Base-by-base conservation (phyloP, 176 grass and related monocot species). In the Oryza glaberrima region DNA sequence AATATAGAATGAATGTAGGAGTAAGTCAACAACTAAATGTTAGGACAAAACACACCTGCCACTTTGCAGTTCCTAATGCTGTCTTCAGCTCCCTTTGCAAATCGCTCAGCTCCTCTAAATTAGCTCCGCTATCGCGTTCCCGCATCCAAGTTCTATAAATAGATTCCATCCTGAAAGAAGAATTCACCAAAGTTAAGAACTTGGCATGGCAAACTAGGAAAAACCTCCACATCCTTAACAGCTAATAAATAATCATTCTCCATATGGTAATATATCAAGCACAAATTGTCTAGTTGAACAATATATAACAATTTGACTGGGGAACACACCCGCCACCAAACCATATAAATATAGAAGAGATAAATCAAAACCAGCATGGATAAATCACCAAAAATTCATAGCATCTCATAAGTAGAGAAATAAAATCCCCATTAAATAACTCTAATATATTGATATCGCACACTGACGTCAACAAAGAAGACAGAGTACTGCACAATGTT, bases 51-150 rank as follows among this genome's bases (percentile, higher is more conserved):
- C 79, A 22, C 26, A 91, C 95, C 95, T 98, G 95, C 95, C 95
- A 98, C 82, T 98, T 98, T 76, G 95, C 92, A 70, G 93, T 95
- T 67, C 93, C 92, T 83, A 98, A 81, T 87, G 91, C 86, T 83
- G 84, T 91, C 61, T 87, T 88, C 15, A 98, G 82, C 70, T 98
- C 92, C 65, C 91, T 91, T 71, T 76, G 82, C 80, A 95, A 67
- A 81, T 93, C 87, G 32, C 87, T 78, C 11, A 81, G 75, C 22
- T 80, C 86, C 25, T 93, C 87, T 0, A 74, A 79, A 87, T 78
- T 77, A 81, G 88, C 79, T 77, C 76, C 76, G 22, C 65, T 85
- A 32, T 64, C 63, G 25, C 65, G 69, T 72, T 90, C 73, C 41
- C 69, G 87, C 71, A 85, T 83, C 95, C 92, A 98, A n/a, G 84